Evolutionary conservation across 2,329 filamentous ascomycete genomes (phyloP), one percentile per base, ranked within the genome.

Genomic region (Stemphylium beticola): DNA sequence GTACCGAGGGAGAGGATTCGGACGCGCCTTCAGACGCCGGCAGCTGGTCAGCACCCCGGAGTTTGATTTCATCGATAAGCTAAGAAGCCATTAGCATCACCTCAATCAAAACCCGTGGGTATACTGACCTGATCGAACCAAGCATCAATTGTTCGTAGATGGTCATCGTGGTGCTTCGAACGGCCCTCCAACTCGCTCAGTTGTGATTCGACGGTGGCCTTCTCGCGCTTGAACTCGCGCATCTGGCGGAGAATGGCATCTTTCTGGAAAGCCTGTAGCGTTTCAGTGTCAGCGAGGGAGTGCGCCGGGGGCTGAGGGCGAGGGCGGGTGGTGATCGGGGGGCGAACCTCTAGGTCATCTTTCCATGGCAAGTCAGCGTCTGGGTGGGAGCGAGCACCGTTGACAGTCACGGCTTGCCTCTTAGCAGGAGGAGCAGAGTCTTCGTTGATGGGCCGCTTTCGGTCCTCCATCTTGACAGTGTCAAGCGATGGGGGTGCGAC

Each of bases 401-500:
- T 97, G 64, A 93, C 85, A 47, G 68, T 64, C 56, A 74, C 66
- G 51, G 92, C 91, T 77, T 96, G 90, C 78, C 92, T 89, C 83
- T 98, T 99, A 73, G 87, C 90, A 18, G 93, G 93, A 64, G 93
- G 93, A 64, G 90, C 90, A 72, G 91, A 82, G 67, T 97, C 92
- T 76, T 95, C 90, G 78, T 89, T 85, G 74, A 92, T 91, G 74
- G 92, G 90, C 86, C 95, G 88, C 86, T 99, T 99, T 86, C 95
- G 92, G 83, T 98, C 95, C 85, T 99, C 95, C 93, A 98, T 99
- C 86, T 95, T 96, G 82, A 87, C 83, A 80, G 91, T 84, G 84
- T 87, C 87, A 77, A 84, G 78, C 81, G 91, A 89, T 83, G 90
- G 86, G 85, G 87, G 86, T 83, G 88, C 84, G 78, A 88, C 83